Percentiles rank a stretch among this genome's conserved stretches.
Conservation (phyloP, 140 eudicot species). For the Senecio squalidus region DNA sequence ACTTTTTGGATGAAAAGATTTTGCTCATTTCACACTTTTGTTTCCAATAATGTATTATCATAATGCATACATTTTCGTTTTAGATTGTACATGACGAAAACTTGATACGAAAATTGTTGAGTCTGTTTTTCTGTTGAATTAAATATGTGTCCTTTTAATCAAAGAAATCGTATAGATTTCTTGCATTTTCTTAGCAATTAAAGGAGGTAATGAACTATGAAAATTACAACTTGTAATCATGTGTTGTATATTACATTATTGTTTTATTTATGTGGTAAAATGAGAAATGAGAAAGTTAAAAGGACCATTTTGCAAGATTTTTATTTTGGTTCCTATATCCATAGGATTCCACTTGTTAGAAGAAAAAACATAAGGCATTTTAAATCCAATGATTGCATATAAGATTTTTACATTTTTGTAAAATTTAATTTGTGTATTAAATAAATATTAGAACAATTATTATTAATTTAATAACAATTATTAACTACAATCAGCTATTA, state of each 20-base stretch:
- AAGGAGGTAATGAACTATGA: neutral
- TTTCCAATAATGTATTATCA: conserved; percentile 3
- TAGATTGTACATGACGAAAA: neutral
- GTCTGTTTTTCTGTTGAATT: too few relatives aligned
- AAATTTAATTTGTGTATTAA: too few relatives aligned
- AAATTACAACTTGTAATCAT: neutral
- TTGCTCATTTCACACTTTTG: conserved; percentile 21
- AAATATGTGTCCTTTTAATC: too few relatives aligned
- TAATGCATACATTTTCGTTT: neutral
- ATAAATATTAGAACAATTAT: too few relatives aligned
- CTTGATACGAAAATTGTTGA: too few relatives aligned
- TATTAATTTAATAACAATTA: too few relatives aligned
- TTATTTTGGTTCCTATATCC: neutral
- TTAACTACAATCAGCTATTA: too few relatives aligned
- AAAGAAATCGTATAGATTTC: too few relatives aligned
- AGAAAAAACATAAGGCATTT: neutral
- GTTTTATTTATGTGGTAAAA: neutral
- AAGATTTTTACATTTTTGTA: neutral
- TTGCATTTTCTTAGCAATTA: too few relatives aligned
- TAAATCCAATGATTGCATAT: conserved; percentile 5
- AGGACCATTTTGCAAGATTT: neutral
- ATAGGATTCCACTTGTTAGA: conserved; percentile 6
- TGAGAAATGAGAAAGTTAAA: neutral
- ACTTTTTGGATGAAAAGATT: conserved; percentile 5
- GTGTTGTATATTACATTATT: neutral